Evolutionary conservation across 768 basidiomycete species (phyloP).

Genomic region (Lentinula lateritia): DNA sequence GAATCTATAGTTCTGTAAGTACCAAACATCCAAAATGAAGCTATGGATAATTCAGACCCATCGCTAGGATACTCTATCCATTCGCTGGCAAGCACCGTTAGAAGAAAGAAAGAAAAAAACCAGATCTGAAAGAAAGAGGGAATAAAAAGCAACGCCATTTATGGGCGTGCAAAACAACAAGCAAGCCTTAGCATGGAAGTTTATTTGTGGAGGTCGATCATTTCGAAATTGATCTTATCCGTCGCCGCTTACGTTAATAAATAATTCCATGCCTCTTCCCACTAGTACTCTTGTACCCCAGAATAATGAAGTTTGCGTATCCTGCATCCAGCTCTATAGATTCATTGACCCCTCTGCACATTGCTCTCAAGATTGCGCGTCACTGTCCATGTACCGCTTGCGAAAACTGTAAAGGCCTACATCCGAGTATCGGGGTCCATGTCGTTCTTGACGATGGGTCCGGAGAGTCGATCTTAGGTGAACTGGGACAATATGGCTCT

Average conservation of each 20-base stretch:
- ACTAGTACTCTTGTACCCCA: not conserved
- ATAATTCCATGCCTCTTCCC: not conserved
- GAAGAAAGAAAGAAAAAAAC: not conserved
- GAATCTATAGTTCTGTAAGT: conserved; percentile 11
- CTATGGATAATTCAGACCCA: conserved; percentile 24
- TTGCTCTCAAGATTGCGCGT: conserved; percentile 76
- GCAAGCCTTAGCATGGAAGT: not conserved
- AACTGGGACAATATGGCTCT: conserved; percentile 62
- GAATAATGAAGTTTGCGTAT: conserved; percentile 59
- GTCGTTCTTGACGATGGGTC: conserved; percentile 56
- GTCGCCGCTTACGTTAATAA: not conserved
- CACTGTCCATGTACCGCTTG: conserved; percentile 72
- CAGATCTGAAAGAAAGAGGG: not conserved
- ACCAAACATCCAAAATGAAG: not conserved
- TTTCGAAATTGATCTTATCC: too few species aligned
- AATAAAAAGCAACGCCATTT: not conserved
- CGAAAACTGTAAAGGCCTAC: conserved; percentile 61
- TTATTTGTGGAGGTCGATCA: not conserved
- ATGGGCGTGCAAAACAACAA: not conserved
- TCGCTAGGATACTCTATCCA: conserved; percentile 63
- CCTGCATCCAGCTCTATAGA: conserved; percentile 52
- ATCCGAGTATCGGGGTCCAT: conserved; percentile 52
- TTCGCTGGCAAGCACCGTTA: conserved; percentile 13
- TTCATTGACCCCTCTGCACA: conserved; percentile 41
- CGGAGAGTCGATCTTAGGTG: conserved; percentile 43